These are phyloP conservation scores for Scheffersomyces cryptocercus DNA, from an alignment of 1,139 yeast species.

Conservation along the genomic window DNA sequence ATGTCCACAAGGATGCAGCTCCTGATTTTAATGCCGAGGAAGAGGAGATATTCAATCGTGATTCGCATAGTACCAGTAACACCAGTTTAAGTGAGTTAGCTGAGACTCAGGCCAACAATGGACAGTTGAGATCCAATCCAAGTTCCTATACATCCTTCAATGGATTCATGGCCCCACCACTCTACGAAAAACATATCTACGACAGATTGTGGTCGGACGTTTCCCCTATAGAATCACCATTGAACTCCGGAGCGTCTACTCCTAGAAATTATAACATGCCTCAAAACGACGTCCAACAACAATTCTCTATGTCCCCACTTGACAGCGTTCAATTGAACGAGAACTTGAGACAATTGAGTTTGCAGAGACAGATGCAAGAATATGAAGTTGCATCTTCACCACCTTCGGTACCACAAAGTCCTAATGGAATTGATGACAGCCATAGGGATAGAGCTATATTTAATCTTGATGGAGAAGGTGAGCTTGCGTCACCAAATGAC, in stretches of 20 bases:
- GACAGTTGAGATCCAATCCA: slow-evolving; percentile 19
- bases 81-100: slow-evolving; percentile 31
- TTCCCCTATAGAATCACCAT: slow-evolving; percentile 58
- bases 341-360: slow-evolving; percentile 53
- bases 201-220: slow-evolving; percentile 82
- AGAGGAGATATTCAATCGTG: slow-evolving; percentile 34
- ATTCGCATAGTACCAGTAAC: slow-evolving; percentile 24
- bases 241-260: slow-evolving; percentile 52
- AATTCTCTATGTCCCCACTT: slow-evolving; percentile 43
- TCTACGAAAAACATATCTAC: slow-evolving; percentile 80
- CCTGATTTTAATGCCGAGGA: slow-evolving; percentile 21
- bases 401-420: slow-evolving; percentile 7
- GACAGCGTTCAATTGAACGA: slow-evolving; percentile 50
- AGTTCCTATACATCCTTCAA: slow-evolving; percentile 38
- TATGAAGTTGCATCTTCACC: slow-evolving; percentile 9
- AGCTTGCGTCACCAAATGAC: slow-evolving; percentile 11
- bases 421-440: slow-evolving; percentile 1
- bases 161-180: slow-evolving; percentile 80
- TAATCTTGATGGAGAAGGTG: slow-evolving; percentile 39
- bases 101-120: slow-evolving; percentile 4
- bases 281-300: slow-evolving; percentile 19
- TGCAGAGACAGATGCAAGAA: slow-evolving; percentile 48
- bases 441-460: slow-evolving; percentile 40
- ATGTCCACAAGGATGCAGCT: not conserved
- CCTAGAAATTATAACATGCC: slow-evolving; percentile 30